Evolutionary conservation across 148 eudicot genomes (phyloP).

Genomic region (Rhododendron ovatum): DNA sequence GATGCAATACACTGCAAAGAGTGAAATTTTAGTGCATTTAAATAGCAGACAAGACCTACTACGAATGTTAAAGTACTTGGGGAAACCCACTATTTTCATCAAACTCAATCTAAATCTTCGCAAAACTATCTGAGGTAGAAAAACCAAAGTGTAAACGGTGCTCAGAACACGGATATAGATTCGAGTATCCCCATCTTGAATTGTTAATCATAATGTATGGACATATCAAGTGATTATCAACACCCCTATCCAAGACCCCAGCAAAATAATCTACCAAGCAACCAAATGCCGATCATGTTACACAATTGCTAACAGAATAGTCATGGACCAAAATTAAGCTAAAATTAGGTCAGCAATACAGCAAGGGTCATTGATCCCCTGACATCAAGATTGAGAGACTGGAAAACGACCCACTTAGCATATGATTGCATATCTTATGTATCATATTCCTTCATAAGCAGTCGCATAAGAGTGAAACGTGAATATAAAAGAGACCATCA

Average conservation of each 20-base stretch:
- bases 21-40: conserved; percentile 7
- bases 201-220: neutral
- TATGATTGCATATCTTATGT: neutral
- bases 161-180: neutral
- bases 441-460: neutral
- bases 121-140: neutral
- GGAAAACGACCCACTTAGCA: neutral
- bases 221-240: neutral
- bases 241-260: neutral
- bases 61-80: neutral
- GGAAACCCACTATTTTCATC: neutral
- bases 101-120: neutral
- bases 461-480: neutral
- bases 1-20: conserved; percentile 54
- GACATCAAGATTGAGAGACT: neutral
- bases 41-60: neutral
- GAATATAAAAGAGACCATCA: neutral
- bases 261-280: neutral
- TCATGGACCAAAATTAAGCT: neutral
- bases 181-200: too few relatives aligned
- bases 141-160: neutral
- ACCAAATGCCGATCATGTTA: neutral
- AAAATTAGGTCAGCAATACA: neutral
- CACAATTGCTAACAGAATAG: neutral
- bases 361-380: neutral